Base-by-base conservation (phyloP, 2,329 filamentous ascomycete species). In the Neonectria ditissima region DNA sequence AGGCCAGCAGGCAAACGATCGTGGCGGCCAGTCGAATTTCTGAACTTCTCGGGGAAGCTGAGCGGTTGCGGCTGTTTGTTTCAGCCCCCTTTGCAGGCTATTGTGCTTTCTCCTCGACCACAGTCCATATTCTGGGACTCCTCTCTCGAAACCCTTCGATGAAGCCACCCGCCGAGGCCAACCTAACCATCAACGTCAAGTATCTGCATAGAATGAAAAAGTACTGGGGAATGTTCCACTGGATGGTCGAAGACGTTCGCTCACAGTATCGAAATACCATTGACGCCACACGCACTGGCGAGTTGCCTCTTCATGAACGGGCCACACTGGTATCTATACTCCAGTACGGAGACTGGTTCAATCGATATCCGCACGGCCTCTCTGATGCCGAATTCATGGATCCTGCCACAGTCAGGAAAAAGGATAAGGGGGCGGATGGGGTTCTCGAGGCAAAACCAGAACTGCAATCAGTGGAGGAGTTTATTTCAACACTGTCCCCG, bases 221-320 rank as follows among this genome's bases (percentile, higher is more conserved):
- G 64, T 94, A 96, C 74, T 99, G 96, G 96, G 96, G 95, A 64
- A 97, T 97, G 91, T 97, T 98, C 75, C 93, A 97, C 76, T 97
- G 94, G 81, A 94, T 98, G 87, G 91, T 93, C 1, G 94, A 98
- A 76, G 96, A 95, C 73, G 85, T 97, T 37, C 94, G 96, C 63
- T 92, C 95, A 58, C 89, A 97, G 65, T 99, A 97, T 76, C 89
- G 92, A 55, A 88, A 89, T 51, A 95, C 94, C 70, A 90, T 94
- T 16, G 94, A 97, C 76, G 91, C 91, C n/a, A 89, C 90, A 30
- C 84, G 90, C 56, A 87, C 89, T 69, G 92, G 92, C 10, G 83
- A 83, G n/a, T 78, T 41, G n/a, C n/a, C 83, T 67, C 76, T 80
- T 63, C 77, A 77, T 60, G 80, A 85, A 57, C 80, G 81, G 45